Evolutionary conservation across 2,329 filamentous ascomycete genomes (phyloP).

Genomic region (Hymenoscyphus fructigenus): DNA sequence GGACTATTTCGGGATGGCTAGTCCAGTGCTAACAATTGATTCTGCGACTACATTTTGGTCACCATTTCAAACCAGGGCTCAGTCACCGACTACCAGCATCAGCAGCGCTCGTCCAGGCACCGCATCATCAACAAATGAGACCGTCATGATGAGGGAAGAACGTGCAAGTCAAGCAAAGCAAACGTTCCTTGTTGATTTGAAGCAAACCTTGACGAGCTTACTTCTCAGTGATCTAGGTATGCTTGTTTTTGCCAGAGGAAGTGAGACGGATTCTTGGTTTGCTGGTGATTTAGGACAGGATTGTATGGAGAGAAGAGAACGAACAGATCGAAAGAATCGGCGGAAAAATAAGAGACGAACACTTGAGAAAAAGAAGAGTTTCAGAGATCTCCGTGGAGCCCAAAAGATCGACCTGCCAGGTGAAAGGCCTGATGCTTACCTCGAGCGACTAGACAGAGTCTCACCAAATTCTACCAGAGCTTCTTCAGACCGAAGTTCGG

Average conservation of each 20-base stretch:
- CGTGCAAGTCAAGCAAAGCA: conserved; percentile 67
- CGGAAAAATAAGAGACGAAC: conserved; percentile 50
- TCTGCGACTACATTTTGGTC: conserved; percentile 86
- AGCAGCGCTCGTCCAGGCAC: conserved; percentile 64
- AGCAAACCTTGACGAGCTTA: conserved; percentile 78
- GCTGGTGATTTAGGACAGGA: conserved; percentile 61
- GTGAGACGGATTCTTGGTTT: conserved; percentile 92
- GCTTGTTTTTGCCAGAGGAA: conserved; percentile 77
- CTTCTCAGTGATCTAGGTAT: conserved; percentile 87
- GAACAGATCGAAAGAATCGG: conserved; percentile 34
- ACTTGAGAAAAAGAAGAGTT: conserved; percentile 68
- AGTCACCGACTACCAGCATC: conserved; percentile 62
- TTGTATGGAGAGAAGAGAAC: conserved; percentile 62
- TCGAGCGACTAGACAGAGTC: conserved; percentile 30
- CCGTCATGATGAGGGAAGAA: conserved; percentile 56
- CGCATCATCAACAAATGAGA: conserved; percentile 65
- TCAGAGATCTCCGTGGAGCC: conserved; percentile 59
- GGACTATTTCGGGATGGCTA: conserved; percentile 68
- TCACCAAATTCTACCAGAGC: conserved; percentile 23
- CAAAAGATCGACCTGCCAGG: conserved; percentile 40
- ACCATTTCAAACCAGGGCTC: conserved; percentile 67
- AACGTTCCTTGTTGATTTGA: conserved; percentile 74
- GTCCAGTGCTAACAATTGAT: conserved; percentile 70
- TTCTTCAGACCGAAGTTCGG: conserved; percentile 28
- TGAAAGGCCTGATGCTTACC: conserved; percentile 26